phyloP scores from a whole-genome alignment of 768 basidiomycete species.

The Tulasnella sp. region DNA sequence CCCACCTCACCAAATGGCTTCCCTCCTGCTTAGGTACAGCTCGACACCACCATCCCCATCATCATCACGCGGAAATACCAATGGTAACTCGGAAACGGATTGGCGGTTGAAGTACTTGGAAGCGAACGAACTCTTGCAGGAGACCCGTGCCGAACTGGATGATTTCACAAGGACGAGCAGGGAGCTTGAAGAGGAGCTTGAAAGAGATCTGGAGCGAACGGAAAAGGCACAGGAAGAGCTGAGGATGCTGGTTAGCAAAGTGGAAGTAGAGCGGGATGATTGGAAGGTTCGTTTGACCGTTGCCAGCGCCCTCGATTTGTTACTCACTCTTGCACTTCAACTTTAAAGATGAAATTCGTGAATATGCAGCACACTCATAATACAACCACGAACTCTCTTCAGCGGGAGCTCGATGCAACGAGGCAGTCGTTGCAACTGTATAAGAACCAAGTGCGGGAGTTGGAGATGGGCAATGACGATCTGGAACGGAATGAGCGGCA shows the following conservation, averaged over 20 bases:
- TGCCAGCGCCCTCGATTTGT: background rate
- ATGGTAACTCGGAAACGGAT: slow-evolving; percentile 18
- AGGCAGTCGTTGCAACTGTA: slow-evolving; percentile 61
- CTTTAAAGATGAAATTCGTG: slow-evolving; percentile 51
- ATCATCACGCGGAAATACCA: background rate
- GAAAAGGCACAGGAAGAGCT: slow-evolving; percentile 78
- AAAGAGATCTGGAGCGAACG: slow-evolving; percentile 78
- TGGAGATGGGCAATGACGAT: slow-evolving; percentile 98
- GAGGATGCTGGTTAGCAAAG: slow-evolving; percentile 54
- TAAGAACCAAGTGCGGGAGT: slow-evolving; percentile 69
- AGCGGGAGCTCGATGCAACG: slow-evolving; percentile 78
- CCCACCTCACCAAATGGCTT: background rate
- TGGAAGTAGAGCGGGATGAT: slow-evolving; percentile 71
- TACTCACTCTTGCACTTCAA: slow-evolving; percentile 32
- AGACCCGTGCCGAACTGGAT: slow-evolving; percentile 76
- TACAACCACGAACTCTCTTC: slow-evolving; percentile 79
- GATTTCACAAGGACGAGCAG: slow-evolving; percentile 82
- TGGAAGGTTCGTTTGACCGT: slow-evolving; percentile 65
- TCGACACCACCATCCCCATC: slow-evolving; percentile 12
- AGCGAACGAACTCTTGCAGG: slow-evolving; percentile 67
- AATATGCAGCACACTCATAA: slow-evolving; percentile 83
- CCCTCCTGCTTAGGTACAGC: slow-evolving; percentile 5
- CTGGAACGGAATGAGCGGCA: slow-evolving; percentile 84
- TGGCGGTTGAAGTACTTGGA: slow-evolving; percentile 25
- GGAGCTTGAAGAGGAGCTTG: slow-evolving; percentile 88